Evolutionary conservation across 495 filamentous ascomycete species (phyloP), one percentile per base, ranked within the genome.

Genomic region (Trichoderma gamsii): DNA sequence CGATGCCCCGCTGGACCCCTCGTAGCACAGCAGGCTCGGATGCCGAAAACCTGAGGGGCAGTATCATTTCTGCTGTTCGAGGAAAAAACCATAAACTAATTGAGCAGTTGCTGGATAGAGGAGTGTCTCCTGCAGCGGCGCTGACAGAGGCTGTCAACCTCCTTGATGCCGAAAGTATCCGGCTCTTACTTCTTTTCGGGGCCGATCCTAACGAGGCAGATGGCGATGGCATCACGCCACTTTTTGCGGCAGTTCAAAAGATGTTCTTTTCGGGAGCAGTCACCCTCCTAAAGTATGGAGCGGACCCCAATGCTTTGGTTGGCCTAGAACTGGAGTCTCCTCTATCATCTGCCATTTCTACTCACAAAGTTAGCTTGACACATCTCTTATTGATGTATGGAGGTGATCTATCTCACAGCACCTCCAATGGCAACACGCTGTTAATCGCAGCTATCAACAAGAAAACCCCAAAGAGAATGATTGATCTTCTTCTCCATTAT

Each of bases 31-130:
- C 67, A n/a, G 74, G 72, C 0, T 70, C 77, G 3, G 78, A 77
- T 41, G 67, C 73, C 2, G 72, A 74, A 13, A 75, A 77, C 16
- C 66, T 79, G 49, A 74, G 70, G 70, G 68, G 72, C 16, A 70
- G 67, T 6, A 65, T 80, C 1, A 59, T 75, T 8, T 68, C 70
- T 18, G 81, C 84, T 2, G 72, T 85, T 6, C 76, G 78, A 61
- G 71, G 75, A 9, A 73, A 75, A 18, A 83, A 84, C 65, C 78
- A 82, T 66, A 76, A 80, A 35, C 64, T 80, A 23, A 67, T 85
- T 15, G 82, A 85, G 70, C 82, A 86, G 66, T 72, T 86, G 8
- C 74, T 86, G 15, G 79, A 85, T 51, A 76, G 79, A 52, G 84
- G 84, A 15, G 81, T 81, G 8, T 78, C 82, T 8, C 73, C 82